Evolutionary conservation across 768 basidiomycete species (phyloP).

Genomic region (Symmetrospora coprosmae): DNA sequence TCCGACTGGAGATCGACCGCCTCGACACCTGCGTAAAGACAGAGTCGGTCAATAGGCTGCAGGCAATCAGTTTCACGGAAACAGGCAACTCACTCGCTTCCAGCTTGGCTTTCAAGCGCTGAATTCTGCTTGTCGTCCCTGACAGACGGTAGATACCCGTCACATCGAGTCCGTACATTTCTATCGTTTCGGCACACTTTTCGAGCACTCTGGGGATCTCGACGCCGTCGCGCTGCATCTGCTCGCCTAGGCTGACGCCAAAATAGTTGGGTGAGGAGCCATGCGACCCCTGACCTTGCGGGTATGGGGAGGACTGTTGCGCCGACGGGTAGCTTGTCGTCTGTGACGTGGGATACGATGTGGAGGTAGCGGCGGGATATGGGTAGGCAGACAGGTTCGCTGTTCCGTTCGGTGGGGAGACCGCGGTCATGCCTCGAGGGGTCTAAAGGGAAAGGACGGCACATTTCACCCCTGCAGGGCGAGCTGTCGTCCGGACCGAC

Average conservation of each 20-base stretch:
- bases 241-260: conserved; percentile 78
- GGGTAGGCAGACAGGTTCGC: no score
- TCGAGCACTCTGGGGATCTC: conserved; percentile 77
- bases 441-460: no score
- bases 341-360: no score
- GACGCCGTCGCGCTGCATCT: conserved; percentile 76
- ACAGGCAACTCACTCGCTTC: conserved; percentile 54
- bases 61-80: not conserved
- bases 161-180: conserved; percentile 64
- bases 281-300: no score
- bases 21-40: conserved; percentile 52
- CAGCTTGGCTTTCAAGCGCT: conserved; percentile 61
- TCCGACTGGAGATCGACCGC: conserved; percentile 69
- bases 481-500: no score
- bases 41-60: not conserved
- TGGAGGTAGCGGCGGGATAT: no score
- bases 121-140: conserved; percentile 75
- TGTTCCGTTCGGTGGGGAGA: no score
- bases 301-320: no score
- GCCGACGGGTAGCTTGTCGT: no score
- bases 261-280: conserved; percentile 44
- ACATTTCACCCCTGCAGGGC: no score
- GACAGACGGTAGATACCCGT: conserved; percentile 90
- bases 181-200: conserved; percentile 82
- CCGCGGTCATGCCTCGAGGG: no score